Evolutionary conservation across 495 filamentous ascomycete genomes (phyloP).

Genomic region (Talaromyces wortmannii): DNA sequence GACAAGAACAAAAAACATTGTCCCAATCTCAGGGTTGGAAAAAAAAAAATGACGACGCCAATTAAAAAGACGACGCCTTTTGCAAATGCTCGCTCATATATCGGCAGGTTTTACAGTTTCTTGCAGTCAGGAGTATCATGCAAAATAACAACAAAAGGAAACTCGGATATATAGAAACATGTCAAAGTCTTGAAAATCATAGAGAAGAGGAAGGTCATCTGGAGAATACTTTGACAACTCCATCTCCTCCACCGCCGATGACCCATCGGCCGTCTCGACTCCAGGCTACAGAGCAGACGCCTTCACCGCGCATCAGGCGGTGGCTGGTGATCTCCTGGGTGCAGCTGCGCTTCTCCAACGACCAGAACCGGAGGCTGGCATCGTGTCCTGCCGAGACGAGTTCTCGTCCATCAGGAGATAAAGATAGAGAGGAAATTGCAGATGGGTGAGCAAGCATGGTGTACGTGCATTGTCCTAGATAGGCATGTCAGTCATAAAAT

Average conservation of each 20-base stretch:
- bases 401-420: conserved; percentile 88
- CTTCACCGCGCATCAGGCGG: conserved; percentile 87
- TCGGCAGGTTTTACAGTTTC: not conserved
- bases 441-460: conserved; percentile 95
- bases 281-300: conserved; percentile 89
- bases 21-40: not conserved
- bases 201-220: conserved; percentile 27
- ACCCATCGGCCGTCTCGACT: conserved; percentile 91
- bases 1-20: not conserved
- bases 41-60: not conserved
- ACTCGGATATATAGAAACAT: not conserved
- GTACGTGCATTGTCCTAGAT: conserved; percentile 95
- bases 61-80: conserved; percentile 1
- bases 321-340: conserved; percentile 91
- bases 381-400: conserved; percentile 95
- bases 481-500: conserved; percentile 20
- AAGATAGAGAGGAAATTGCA: conserved; percentile 80
- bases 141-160: not conserved
- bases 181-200: not conserved
- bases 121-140: conserved; percentile 4
- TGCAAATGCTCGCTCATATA: conserved; percentile 7
- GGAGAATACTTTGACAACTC: conserved; percentile 92
- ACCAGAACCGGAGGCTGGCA: conserved; percentile 92
- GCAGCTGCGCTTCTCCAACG: conserved; percentile 88
- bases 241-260: conserved; percentile 92